phyloP scores from a whole-genome alignment of 805 yeast species.

The Cyberlindnera mycetangii region DNA sequence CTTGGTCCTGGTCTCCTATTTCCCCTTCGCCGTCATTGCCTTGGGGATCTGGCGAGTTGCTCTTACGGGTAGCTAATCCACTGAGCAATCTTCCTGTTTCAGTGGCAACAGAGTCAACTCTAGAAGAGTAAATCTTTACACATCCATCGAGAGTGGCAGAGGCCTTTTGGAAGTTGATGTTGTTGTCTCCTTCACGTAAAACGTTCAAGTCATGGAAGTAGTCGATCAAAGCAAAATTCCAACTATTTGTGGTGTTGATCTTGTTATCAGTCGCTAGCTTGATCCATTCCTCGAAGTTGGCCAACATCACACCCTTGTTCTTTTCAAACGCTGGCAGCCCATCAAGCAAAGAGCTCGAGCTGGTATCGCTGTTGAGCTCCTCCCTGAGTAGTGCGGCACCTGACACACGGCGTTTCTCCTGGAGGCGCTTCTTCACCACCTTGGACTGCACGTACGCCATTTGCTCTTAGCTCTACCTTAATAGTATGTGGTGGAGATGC shows the following conservation, averaged over 20 bases:
- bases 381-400: conserved; percentile 33
- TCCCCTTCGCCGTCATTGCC: conserved; percentile 27
- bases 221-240: conserved; percentile 90
- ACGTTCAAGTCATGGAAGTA: conserved; percentile 82
- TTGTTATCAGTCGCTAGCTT: conserved; percentile 39
- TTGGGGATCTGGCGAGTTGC: conserved; percentile 21
- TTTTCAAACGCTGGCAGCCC: conserved; percentile 23
- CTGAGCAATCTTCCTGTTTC: conserved; percentile 83
- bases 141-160: conserved; percentile 92
- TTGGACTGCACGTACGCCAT: conserved; percentile 30
- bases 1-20: too few species aligned
- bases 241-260: conserved; percentile 79
- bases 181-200: conserved; percentile 68
- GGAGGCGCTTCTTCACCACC: conserved; percentile 28
- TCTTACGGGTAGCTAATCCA: conserved; percentile 53
- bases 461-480: too few species aligned
- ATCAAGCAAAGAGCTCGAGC: conserved; percentile 22
- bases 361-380: conserved; percentile 25
- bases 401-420: conserved; percentile 30
- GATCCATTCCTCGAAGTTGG: conserved; percentile 30
- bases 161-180: conserved; percentile 86
- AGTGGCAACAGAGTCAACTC: conserved; percentile 90
- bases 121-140: conserved; percentile 84
- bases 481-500: too few species aligned
- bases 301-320: conserved; percentile 36